Evolutionary conservation across 495 filamentous ascomycete species (phyloP), one percentile per base, ranked within the genome.

Genomic region (Aspergillus leporis): DNA sequence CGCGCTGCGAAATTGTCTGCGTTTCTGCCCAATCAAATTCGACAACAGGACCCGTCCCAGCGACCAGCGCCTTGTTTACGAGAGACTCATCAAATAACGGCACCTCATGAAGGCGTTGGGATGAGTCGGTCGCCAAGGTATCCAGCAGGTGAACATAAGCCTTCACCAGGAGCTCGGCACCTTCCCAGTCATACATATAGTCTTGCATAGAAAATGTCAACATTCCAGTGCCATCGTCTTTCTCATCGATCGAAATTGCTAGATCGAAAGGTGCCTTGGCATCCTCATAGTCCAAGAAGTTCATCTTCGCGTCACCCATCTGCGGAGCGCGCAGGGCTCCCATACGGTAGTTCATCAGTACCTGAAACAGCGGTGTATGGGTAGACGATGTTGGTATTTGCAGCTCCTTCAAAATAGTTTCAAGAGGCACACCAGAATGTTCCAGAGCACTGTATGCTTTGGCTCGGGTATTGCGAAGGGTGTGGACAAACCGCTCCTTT

Each of bases 391-490:
- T 67, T 5, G 65, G 60, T 4, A 74, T 61, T 10, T 68, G 66
- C 6, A 80, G 55, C 12, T 73, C 69, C 0, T 71, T 59, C 0
- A 85, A 60, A 0, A 84, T 23, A 0, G 77, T 63, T 50, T 82
- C 72, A 47, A 81, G 79, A 4, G 82, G 81, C 0, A 82, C 50
- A 2, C 59, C 51, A 0, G 78, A 79, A 41, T 74, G 60, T 0
- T 30, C 47, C 0, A 77, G 58, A n/a, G 70, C 74, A 5, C 13
- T 52, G 23, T 70, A 68, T 5, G 61, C 45, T 13, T 51, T 65
- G 0, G 55, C 57, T 1, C 66, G 63, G 10, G 68, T 53, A 8
- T 61, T 56, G 9, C 57, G 58, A 3, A 70, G 18, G 3, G 52
- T 30, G 13, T 66, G 61, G 0, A 41, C 50, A 25, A 72, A 72